phyloP scores from a whole-genome alignment of 805 yeast genomes.

The Ogataea methylovora region DNA sequence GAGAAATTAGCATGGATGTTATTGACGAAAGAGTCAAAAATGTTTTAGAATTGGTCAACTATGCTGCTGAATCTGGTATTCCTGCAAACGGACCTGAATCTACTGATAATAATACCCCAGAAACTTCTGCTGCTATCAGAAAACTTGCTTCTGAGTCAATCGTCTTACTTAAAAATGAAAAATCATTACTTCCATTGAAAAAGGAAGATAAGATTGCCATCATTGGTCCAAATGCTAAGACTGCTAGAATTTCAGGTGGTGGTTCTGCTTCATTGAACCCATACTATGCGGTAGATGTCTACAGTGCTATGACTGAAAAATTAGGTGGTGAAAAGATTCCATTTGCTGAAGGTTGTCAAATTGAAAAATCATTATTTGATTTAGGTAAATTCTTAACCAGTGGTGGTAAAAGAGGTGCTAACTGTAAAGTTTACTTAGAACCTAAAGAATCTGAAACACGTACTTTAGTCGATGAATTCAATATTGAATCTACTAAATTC shows the following conservation, averaged over 20 bases:
- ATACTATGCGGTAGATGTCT: slow-evolving; percentile 12
- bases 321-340: slow-evolving; percentile 12
- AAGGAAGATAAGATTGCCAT: slow-evolving; percentile 35
- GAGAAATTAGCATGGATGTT: slow-evolving; percentile 31
- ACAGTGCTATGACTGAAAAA: slow-evolving; percentile 12
- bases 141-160: slow-evolving; percentile 42
- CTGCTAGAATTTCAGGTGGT: slow-evolving; percentile 45
- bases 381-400: slow-evolving; percentile 10
- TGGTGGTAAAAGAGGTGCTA: slow-evolving; percentile 20
- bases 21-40: slow-evolving; percentile 39
- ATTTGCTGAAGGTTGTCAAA: slow-evolving; percentile 29
- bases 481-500: slow-evolving; percentile 10
- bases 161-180: slow-evolving; percentile 50
- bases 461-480: slow-evolving; percentile 20
- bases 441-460: slow-evolving; percentile 18
- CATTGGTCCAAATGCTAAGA: slow-evolving; percentile 50
- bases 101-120: slow-evolving; percentile 35
- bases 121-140: slow-evolving; percentile 35
- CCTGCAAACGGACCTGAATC: slow-evolving; percentile 31
- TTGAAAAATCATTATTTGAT: slow-evolving; percentile 9
- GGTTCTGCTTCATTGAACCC: slow-evolving; percentile 41
- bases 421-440: slow-evolving; percentile 20
- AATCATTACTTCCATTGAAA: slow-evolving; percentile 34
- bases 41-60: slow-evolving; percentile 41
- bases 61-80: slow-evolving; percentile 31